These are phyloP conservation scores for Trichosporon ovoides DNA, from an alignment of 1,284 basidiomycete species.

Conservation along the genomic window DNA sequence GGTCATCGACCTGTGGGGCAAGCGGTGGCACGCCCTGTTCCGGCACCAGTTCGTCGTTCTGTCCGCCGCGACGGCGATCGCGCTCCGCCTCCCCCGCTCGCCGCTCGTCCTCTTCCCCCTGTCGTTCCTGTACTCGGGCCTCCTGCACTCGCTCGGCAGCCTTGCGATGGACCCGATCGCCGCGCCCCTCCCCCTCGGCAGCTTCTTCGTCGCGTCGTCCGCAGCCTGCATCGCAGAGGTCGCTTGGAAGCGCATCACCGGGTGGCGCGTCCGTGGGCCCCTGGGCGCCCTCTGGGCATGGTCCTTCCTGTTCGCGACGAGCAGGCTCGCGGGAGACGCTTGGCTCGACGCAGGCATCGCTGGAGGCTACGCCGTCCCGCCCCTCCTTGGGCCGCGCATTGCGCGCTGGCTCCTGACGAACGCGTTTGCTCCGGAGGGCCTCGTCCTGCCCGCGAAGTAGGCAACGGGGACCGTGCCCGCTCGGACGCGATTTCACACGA, in stretches of 20 bases:
- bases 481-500: neutral
- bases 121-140: constrained; percentile 40
- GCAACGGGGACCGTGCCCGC: neutral
- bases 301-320: constrained; percentile 27
- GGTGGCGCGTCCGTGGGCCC: constrained; percentile 34
- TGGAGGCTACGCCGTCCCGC: neutral
- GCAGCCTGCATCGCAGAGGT: constrained; percentile 27
- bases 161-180: constrained; percentile 39
- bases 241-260: constrained; percentile 19
- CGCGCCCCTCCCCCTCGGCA: constrained; percentile 24
- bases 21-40: constrained; percentile 45
- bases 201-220: constrained; percentile 39
- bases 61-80: constrained; percentile 24
- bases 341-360: constrained; percentile 34
- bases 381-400: neutral
- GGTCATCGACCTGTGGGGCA: constrained; percentile 46
- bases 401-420: neutral
- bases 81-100: constrained; percentile 21
- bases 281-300: constrained; percentile 41
- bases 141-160: constrained; percentile 41
- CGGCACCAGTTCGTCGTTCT: constrained; percentile 43
- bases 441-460: neutral
- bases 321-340: constrained; percentile 23
- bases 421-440: neutral
- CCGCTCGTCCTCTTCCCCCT: constrained; percentile 30